Conservation (phyloP, 2,329 filamentous ascomycete species). For the Ophiostoma ulmi region DNA sequence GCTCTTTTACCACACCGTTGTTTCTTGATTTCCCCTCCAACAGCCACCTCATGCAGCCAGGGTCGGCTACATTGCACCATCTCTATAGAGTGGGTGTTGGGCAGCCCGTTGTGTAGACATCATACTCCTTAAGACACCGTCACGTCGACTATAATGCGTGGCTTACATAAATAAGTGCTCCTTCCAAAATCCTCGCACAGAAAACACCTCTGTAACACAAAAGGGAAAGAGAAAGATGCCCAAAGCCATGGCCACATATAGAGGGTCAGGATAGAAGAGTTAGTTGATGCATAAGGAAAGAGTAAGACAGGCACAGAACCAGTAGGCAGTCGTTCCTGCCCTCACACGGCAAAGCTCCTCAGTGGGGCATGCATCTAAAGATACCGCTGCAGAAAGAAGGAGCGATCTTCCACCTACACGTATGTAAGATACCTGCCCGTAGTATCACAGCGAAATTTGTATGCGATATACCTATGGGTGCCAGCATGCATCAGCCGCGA, state of each 20-base stretch:
- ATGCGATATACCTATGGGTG: neutral
- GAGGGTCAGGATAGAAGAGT: neutral
- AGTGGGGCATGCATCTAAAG: slow-evolving; percentile 9
- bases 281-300: neutral
- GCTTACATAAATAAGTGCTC: neutral
- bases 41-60: neutral
- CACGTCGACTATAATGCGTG: neutral
- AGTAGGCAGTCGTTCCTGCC: neutral
- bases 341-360: neutral
- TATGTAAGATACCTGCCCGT: neutral
- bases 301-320: neutral
- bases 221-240: neutral
- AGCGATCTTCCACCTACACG: slow-evolving; percentile 8
- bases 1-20: neutral
- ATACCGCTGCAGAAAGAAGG: neutral
- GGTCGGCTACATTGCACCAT: neutral
- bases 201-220: neutral
- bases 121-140: neutral
- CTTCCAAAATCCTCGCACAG: neutral
- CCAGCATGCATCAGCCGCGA: neutral
- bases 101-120: neutral
- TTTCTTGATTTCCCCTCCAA: neutral
- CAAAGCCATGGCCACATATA: neutral
- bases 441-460: slow-evolving; percentile 2
- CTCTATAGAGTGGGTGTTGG: neutral